These are phyloP conservation scores for Stagonosporopsis rhizophila DNA, from an alignment of 2,329 filamentous ascomycete species.

Conservation along the genomic window DNA sequence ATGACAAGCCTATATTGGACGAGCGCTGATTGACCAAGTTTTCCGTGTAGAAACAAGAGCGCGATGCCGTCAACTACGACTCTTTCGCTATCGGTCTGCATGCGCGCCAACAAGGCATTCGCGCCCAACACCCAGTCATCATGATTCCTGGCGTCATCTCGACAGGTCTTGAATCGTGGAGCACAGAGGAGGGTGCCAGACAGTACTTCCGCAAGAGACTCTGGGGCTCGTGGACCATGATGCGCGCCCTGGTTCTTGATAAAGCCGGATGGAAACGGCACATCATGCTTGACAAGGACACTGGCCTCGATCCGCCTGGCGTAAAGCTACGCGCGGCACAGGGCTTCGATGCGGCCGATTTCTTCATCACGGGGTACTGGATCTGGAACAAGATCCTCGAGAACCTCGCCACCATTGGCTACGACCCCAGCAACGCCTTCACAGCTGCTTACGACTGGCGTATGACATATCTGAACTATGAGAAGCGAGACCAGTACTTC, in stretches of 20 bases:
- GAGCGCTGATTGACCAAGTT: conserved; percentile 34
- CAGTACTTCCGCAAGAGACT: conserved; percentile 93
- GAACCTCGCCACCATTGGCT: conserved; percentile 93
- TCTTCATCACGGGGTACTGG: conserved; percentile 91
- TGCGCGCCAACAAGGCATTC: conserved; percentile 78
- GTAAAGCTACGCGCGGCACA: conserved; percentile 93
- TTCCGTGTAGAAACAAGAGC: conserved; percentile 73
- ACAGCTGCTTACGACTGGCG: conserved; percentile 88
- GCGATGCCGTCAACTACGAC: conserved; percentile 88
- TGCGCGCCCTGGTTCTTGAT: conserved; percentile 90
- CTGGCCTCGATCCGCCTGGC: conserved; percentile 86
- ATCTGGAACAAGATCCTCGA: conserved; percentile 99
- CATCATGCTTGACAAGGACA: conserved; percentile 93
- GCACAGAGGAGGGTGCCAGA: conserved; percentile 81
- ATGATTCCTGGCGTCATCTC: conserved; percentile 99
- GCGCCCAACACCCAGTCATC: conserved; percentile 85
- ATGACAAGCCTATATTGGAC: neutral
- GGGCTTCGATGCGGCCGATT: conserved; percentile 97
- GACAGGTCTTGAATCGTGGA: conserved; percentile 95
- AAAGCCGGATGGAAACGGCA: conserved; percentile 95
- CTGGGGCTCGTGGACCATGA: conserved; percentile 99
- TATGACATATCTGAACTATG: conserved; percentile 86
- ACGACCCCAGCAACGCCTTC: conserved; percentile 82
- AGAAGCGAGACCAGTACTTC: conserved; percentile 92
- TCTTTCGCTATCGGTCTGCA: conserved; percentile 90